Percentiles rank a stretch among this genome's conserved stretches.
phyloP scores from a whole-genome alignment of 495 filamentous ascomycete species.

The Podospora pseudocomata region DNA sequence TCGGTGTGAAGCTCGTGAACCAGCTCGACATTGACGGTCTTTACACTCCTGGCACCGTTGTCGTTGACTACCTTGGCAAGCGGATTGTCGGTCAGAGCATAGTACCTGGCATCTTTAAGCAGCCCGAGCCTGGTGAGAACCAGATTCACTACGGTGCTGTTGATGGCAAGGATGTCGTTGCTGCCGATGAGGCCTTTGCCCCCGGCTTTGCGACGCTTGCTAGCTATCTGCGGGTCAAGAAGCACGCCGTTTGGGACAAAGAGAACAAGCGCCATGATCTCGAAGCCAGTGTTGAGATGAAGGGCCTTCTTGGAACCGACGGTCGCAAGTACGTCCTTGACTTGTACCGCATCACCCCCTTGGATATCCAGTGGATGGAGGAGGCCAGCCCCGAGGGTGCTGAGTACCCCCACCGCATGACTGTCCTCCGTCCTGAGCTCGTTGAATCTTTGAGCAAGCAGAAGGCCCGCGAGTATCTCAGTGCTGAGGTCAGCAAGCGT shows the following conservation, averaged over 20 bases:
- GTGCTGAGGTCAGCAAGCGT: constrained; percentile 63
- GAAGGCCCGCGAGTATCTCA: constrained; percentile 85
- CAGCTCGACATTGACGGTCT: constrained; percentile 92
- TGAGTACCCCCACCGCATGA: constrained; percentile 91
- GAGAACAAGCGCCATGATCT: constrained; percentile 84
- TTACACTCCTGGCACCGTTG: constrained; percentile 92
- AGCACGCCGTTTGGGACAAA: constrained; percentile 98
- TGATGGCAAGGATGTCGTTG: constrained; percentile 93
- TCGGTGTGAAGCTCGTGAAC: constrained; percentile 90
- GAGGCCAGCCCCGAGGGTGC: constrained; percentile 49
- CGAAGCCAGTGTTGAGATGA: constrained; percentile 95
- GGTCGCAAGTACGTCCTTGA: constrained; percentile 96
- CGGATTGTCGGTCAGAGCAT: constrained; percentile 97
- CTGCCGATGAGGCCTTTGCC: constrained; percentile 79
- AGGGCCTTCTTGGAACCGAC: constrained; percentile 95
- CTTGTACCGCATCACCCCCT: constrained; percentile 87
- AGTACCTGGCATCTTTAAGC: constrained; percentile 98
- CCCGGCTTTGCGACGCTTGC: constrained; percentile 86
- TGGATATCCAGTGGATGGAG: constrained; percentile 90
- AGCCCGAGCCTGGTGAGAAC: constrained; percentile 92
- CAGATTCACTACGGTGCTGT: constrained; percentile 99
- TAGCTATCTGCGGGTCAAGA: constrained; percentile 81
- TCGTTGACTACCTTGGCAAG: constrained; percentile 96
- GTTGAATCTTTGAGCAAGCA: constrained; percentile 76
- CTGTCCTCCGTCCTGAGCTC: constrained; percentile 82